Conservation (phyloP, 2,329 filamentous ascomycete species). For the Ceratocystis cacaofunesta region DNA sequence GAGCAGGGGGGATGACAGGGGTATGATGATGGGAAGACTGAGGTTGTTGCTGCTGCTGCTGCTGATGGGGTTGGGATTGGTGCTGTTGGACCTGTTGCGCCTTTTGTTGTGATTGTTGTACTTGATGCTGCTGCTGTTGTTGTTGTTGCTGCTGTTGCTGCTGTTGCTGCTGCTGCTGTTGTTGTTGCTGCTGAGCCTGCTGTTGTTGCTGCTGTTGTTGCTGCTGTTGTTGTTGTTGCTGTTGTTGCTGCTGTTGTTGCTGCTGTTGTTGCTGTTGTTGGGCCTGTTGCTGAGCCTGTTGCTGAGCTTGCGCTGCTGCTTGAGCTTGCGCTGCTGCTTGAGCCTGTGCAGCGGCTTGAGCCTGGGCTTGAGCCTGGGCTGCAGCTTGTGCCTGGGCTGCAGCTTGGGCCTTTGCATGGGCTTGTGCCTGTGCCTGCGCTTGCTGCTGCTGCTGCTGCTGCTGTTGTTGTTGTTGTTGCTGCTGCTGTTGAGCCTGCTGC, state of each 20-base stretch:
- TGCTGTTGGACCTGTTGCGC: conserved; percentile 14
- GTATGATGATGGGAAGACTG: conserved; percentile 14
- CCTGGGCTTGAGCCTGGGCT: conserved; percentile 20
- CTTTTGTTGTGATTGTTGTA: conserved; percentile 20
- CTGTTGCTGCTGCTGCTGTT: not conserved
- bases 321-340: not conserved
- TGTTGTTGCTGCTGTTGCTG: conserved; percentile 22
- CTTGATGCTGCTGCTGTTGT: conserved; percentile 20
- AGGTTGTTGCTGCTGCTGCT: conserved; percentile 19
- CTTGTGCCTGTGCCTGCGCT: conserved; percentile 13
- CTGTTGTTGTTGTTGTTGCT: conserved; percentile 14
- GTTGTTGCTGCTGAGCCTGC: not conserved
- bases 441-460: not conserved
- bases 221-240: conserved; percentile 19
- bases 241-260: conserved; percentile 11
- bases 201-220: not conserved
- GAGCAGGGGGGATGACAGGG: conserved; percentile 10
- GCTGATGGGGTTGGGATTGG: conserved; percentile 17
- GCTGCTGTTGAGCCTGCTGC: conserved; percentile 10
- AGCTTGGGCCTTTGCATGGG: conserved; percentile 13
- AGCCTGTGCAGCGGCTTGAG: not conserved
- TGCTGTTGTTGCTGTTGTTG: conserved; percentile 28
- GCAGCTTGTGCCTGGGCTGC: conserved; percentile 26
- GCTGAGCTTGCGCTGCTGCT: conserved; percentile 9
- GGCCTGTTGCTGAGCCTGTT: conserved; percentile 17